Evolutionary conservation across 164 flowering plant species (phyloP).

Genomic region (Amborella trichopoda): DNA sequence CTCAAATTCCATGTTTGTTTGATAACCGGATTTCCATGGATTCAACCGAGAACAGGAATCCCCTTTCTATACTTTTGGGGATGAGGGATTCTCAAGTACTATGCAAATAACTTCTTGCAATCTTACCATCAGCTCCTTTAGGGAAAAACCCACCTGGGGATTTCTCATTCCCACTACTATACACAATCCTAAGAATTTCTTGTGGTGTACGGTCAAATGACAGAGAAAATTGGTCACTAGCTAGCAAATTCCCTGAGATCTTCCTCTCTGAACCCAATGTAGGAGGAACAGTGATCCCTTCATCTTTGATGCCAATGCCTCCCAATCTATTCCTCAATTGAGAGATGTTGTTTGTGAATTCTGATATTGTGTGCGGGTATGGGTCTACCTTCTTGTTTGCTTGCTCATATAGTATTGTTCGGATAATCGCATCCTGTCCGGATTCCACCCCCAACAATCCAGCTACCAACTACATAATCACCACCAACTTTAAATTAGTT

Average conservation of each 20-base stretch:
- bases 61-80: too few relatives aligned
- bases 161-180: constrained; percentile 31
- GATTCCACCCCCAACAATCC: constrained; percentile 55
- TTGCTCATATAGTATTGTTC: constrained; percentile 35
- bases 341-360: constrained; percentile 34
- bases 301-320: constrained; percentile 43
- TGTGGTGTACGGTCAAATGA: constrained; percentile 30
- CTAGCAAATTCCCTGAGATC: constrained; percentile 26
- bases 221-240: constrained; percentile 24
- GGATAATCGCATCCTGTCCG: constrained; percentile 57
- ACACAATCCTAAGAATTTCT: constrained; percentile 45
- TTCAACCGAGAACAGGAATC: too few relatives aligned
- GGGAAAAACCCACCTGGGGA: constrained; percentile 44
- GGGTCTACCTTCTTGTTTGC: constrained; percentile 22
- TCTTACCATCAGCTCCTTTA: constrained; percentile 33
- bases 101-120: constrained; percentile 24
- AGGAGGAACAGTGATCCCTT: constrained; percentile 37
- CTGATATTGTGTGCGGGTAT: constrained; percentile 34
- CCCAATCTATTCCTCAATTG: constrained; percentile 31
- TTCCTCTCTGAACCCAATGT: constrained; percentile 34
- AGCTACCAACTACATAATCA: constrained; percentile 29
- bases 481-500: neutral
- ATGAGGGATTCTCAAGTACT: too few relatives aligned
- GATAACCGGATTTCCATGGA: too few relatives aligned
- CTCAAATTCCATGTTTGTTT: too few relatives aligned